These are phyloP conservation scores for Hygrocybe punicea DNA, from an alignment of 768 basidiomycete species.

Conservation along the genomic window DNA sequence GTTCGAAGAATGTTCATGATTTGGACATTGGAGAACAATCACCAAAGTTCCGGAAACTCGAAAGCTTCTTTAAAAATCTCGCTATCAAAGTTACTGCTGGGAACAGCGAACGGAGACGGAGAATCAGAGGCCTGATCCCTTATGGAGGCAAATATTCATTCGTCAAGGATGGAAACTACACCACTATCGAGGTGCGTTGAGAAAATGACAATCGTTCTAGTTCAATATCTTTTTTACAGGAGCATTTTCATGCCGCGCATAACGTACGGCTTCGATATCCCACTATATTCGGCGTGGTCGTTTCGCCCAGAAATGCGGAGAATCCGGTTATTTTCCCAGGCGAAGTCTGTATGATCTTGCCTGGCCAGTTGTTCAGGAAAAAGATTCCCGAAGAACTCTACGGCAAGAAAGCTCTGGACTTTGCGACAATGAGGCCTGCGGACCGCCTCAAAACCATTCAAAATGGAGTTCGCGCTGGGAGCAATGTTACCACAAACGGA, in stretches of 20 bases:
- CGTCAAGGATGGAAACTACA: conserved; percentile 33
- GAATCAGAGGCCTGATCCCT: conserved; percentile 36
- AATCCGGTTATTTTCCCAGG: conserved; percentile 44
- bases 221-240: conserved; percentile 31
- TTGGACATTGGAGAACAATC: conserved; percentile 25
- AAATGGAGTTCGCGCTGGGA: conserved; percentile 21
- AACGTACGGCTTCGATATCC: conserved; percentile 34
- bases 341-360: conserved; percentile 45
- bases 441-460: conserved; percentile 41
- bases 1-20: conserved; percentile 22
- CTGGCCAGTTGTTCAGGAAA: conserved; percentile 49
- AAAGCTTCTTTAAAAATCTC: conserved; percentile 38
- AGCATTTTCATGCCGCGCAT: conserved; percentile 38
- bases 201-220: background rate
- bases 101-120: conserved; percentile 26
- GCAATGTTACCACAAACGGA: background rate
- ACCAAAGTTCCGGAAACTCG: conserved; percentile 31
- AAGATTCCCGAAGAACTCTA: conserved; percentile 38
- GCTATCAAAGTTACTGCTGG: conserved; percentile 30
- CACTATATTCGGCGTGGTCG: conserved; percentile 37
- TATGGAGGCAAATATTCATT: conserved; percentile 42
- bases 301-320: conserved; percentile 24
- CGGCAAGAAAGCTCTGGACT: conserved; percentile 42
- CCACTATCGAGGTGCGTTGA: conserved; percentile 39
- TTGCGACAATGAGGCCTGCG: conserved; percentile 46